Conservation (phyloP, 1,139 yeast species). For the Chernovozyma sophiae-reginae region DNA sequence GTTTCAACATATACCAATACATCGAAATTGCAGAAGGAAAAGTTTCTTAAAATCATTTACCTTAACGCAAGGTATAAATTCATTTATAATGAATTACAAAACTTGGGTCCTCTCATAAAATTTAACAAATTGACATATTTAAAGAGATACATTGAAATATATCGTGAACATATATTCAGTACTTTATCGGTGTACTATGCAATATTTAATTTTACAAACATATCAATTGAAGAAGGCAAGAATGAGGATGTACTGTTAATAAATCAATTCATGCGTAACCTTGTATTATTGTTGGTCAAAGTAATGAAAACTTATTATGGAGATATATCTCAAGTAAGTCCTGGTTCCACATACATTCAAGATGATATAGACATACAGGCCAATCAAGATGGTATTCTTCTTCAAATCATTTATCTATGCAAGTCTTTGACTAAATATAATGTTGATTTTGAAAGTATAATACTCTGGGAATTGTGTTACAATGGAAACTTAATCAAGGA, state of each 20-base stretch:
- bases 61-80: slow-evolving; percentile 57
- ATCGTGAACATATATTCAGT: slow-evolving; percentile 76
- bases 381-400: slow-evolving; percentile 56
- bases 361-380: slow-evolving; percentile 37
- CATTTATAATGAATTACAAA: slow-evolving; percentile 54
- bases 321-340: slow-evolving; percentile 6
- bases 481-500: slow-evolving; percentile 22
- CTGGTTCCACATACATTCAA: slow-evolving; percentile 13
- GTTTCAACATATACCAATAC: slow-evolving; percentile 2
- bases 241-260: slow-evolving; percentile 26
- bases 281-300: slow-evolving; percentile 24
- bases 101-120: slow-evolving; percentile 50
- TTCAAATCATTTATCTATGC: slow-evolving; percentile 74
- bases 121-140: slow-evolving; percentile 60
- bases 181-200: slow-evolving; percentile 65
- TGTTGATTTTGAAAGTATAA: slow-evolving; percentile 55
- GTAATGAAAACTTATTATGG: slow-evolving; percentile 21
- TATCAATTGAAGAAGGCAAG: slow-evolving; percentile 1
- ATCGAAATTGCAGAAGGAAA: slow-evolving; percentile 15
- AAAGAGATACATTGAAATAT: slow-evolving; percentile 75
- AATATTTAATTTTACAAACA: slow-evolving; percentile 34
- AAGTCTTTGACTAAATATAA: slow-evolving; percentile 69
- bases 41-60: slow-evolving; percentile 43
- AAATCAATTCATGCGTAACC: slow-evolving; percentile 30
- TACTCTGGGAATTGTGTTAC: slow-evolving; percentile 37